Conservation (phyloP, 805 yeast genomes). For the Candida odintsovae region DNA sequence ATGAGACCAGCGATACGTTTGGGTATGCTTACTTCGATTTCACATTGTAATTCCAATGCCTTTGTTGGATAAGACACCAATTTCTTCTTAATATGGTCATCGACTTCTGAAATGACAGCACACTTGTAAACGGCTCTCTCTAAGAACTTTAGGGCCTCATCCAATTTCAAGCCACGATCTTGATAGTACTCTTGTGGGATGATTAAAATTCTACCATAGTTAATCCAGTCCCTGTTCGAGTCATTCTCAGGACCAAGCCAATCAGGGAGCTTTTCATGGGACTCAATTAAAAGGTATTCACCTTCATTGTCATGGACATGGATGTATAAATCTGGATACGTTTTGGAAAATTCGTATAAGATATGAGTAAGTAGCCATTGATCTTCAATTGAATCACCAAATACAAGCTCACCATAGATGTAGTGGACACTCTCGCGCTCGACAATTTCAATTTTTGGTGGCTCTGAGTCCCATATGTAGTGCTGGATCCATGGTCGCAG, state of each 20-base stretch:
- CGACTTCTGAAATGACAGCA: conserved; percentile 20
- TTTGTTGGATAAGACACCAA: conserved; percentile 24
- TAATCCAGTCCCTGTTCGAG: conserved; percentile 48
- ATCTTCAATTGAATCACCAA: conserved; percentile 40
- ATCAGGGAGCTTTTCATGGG: conserved; percentile 39
- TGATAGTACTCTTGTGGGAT: conserved; percentile 34
- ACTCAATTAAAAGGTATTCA: conserved; percentile 48
- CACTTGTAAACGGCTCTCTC: conserved; percentile 32
- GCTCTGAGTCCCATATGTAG: conserved; percentile 39
- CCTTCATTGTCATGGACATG: conserved; percentile 48
- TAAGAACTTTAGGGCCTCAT: conserved; percentile 37
- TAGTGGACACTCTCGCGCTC: conserved; percentile 7
- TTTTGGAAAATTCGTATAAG: conserved; percentile 31
- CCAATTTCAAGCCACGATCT: conserved; percentile 29
- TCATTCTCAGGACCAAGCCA: conserved; percentile 44
- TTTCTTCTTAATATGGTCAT: conserved; percentile 13
- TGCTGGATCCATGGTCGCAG: conserved; percentile 31
- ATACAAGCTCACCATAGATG: conserved; percentile 33
- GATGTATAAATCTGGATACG: conserved; percentile 34
- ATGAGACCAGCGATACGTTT: conserved; percentile 15
- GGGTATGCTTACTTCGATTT: conserved; percentile 11
- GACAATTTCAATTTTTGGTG: conserved; percentile 1
- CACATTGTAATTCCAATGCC: conserved; percentile 22
- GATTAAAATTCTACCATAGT: conserved; percentile 32
- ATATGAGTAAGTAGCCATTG: conserved; percentile 38